A percentile compares a stretch with the other conserved stretches of the same genome.
Evolutionary conservation across 2,329 filamentous ascomycete species (phyloP).

Genomic region (Hyphodiscus sp.): DNA sequence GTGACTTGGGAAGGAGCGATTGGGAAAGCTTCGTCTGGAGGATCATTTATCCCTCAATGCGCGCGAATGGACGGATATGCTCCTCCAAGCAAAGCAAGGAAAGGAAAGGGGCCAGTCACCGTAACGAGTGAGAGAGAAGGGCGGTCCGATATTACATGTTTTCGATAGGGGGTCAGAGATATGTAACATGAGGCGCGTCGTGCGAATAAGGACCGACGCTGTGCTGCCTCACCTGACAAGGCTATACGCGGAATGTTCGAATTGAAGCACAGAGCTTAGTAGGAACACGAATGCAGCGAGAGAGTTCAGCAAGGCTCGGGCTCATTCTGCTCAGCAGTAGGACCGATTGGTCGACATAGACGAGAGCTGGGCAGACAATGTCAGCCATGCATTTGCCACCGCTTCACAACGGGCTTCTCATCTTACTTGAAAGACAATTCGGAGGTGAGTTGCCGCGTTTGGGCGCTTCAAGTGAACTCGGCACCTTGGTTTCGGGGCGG

Average conservation of each 20-base stretch:
- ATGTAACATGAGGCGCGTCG: background rate
- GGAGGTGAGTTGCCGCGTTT: background rate
- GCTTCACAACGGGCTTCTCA: background rate
- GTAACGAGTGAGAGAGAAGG: too few relatives aligned
- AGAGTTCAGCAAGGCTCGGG: constrained; percentile 5
- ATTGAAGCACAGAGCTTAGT: background rate
- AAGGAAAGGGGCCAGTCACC: background rate
- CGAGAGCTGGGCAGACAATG: constrained; percentile 4
- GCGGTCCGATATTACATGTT: background rate
- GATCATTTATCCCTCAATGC: background rate
- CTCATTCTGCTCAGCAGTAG: constrained; percentile 6
- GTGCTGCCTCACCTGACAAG: background rate
- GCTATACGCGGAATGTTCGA: background rate
- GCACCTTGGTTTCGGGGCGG: background rate
- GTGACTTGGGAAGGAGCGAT: background rate
- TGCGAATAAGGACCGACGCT: background rate
- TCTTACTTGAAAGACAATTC: background rate
- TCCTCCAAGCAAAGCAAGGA: background rate
- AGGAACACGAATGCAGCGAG: background rate
- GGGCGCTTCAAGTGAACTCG: background rate
- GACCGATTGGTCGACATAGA: constrained; percentile 14
- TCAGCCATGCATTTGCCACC: constrained; percentile 8
- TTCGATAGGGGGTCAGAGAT: background rate
- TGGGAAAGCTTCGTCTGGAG: background rate
- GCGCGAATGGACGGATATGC: background rate